Base-by-base conservation (phyloP, 768 basidiomycete genomes). In the Kwoniella heveanensis region DNA sequence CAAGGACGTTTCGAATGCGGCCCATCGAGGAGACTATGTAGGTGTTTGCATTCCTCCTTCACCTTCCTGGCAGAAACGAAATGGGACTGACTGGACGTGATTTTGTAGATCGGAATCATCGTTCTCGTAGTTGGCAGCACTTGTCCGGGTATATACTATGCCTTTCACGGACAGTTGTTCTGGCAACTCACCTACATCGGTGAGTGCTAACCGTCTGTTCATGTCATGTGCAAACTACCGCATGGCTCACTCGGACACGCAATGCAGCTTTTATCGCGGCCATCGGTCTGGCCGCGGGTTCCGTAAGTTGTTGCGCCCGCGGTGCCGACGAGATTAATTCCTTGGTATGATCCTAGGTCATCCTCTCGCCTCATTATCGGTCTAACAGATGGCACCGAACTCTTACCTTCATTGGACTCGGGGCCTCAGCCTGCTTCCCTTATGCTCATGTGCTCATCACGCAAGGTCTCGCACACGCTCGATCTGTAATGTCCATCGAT, bases 101-200 rank as follows among this genome's bases (percentile, higher is more conserved):
- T n/a, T n/a, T 44, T 90, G 79, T 89, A 93, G 78, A 81, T 89
- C 27, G 92, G 92, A 12, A 95, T 95, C 67, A 85, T 88, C 66
- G 80, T 87, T 30, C 83, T 91, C 59, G 90, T 83, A 46, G 86
- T 89, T 48, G 92, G 91, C 25, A 91, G 90, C 32, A 88, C 88
- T 77, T 86, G 86, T 68, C 89, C 91, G 6, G 85, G 83, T 66
- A 81, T 93, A 44, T 89, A 88, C 74, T 92, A 91, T 75, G 88
- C 89, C 59, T 80, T 88, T 72, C 50, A 66, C 47, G 57, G 53
- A 27, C 46, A 70, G 29, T n/a, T 60, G 39, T 30, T 56, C n/a
- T 57, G 64, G 25, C 68, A 64, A 44, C 54, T 51, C 26, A 58
- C 74, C 37, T 73, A 69, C 66, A 74, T 71, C 56, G 53, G 58